phyloP scores from a whole-genome alignment of 805 yeast species.

The Yarrowia porcina region DNA sequence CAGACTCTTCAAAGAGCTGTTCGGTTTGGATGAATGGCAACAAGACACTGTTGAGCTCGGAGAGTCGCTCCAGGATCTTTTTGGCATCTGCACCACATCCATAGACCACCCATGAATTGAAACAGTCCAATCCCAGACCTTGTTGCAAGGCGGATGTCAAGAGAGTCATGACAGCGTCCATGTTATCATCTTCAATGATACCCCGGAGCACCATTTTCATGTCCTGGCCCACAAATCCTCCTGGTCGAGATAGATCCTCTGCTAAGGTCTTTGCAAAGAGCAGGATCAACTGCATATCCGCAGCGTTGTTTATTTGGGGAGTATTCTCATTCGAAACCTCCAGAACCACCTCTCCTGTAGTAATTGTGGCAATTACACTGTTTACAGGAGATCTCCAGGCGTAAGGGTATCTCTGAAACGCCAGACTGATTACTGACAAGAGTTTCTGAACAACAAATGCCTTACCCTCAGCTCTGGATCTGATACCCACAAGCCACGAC shows the following conservation, averaged over 20 bases:
- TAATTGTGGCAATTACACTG: constrained; percentile 29
- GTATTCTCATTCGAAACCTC: neutral
- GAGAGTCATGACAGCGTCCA: neutral
- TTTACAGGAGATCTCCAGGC: constrained; percentile 42
- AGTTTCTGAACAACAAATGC: constrained; percentile 56
- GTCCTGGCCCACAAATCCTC: constrained; percentile 9
- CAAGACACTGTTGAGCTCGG: neutral
- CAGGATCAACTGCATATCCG: constrained; percentile 27
- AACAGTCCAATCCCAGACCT: constrained; percentile 10
- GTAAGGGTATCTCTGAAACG: constrained; percentile 44
- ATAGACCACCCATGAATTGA: constrained; percentile 15
- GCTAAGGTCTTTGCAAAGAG: constrained; percentile 34
- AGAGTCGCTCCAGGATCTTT: neutral
- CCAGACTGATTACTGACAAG: constrained; percentile 51
- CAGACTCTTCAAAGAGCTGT: constrained; percentile 11
- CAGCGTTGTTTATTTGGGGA: neutral
- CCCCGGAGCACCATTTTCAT: constrained; percentile 14
- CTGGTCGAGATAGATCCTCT: constrained; percentile 32
- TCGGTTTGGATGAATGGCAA: constrained; percentile 5
- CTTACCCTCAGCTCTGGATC: constrained; percentile 18
- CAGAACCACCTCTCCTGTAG: neutral
- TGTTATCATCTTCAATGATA: constrained; percentile 23
- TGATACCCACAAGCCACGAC: constrained; percentile 28
- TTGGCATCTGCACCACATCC: constrained; percentile 8
- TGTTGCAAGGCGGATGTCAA: constrained; percentile 1